phyloP scores from a whole-genome alignment of 352 stramenopile species.

The Globisporangium canariense region DNA sequence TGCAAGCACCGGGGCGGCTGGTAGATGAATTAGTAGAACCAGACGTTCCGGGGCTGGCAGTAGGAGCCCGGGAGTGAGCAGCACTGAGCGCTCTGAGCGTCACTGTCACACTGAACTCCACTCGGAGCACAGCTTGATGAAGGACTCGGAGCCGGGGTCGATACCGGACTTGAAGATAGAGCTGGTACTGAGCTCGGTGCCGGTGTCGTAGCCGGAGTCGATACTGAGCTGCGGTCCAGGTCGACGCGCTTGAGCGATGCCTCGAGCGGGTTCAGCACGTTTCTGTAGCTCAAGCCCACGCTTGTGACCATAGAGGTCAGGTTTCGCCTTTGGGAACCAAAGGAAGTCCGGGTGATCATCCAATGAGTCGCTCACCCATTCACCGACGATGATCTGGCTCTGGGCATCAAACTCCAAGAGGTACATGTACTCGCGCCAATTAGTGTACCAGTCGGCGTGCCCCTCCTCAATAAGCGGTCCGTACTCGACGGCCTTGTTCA shows the following conservation, averaged over 20 bases:
- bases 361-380: conserved; percentile 6
- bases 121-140: not conserved
- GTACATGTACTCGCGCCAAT: conserved; percentile 6
- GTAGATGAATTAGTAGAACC: conserved; percentile 36
- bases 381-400: conserved; percentile 4
- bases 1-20: conserved; percentile 30
- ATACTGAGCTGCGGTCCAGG: not conserved
- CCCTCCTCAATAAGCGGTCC: conserved; percentile 6
- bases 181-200: too few species aligned
- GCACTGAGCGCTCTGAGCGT: conserved; percentile 16
- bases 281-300: conserved; percentile 12
- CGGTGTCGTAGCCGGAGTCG: not conserved
- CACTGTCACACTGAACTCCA: conserved; percentile 18
- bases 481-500: conserved; percentile 14
- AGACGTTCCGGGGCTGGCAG: conserved; percentile 38
- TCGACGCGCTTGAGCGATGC: conserved; percentile 9
- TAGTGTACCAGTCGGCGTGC: conserved; percentile 1
- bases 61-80: conserved; percentile 27
- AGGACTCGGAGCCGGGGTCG: conserved; percentile 2
- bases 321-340: conserved; percentile 10
- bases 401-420: not conserved
- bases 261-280: conserved; percentile 8
- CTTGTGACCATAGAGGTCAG: conserved; percentile 5
- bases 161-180: not conserved
- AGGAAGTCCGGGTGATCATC: conserved; percentile 19